Evolutionary conservation across 306 rosid genomes (phyloP).

Genomic region (Acacia crassicarpa): DNA sequence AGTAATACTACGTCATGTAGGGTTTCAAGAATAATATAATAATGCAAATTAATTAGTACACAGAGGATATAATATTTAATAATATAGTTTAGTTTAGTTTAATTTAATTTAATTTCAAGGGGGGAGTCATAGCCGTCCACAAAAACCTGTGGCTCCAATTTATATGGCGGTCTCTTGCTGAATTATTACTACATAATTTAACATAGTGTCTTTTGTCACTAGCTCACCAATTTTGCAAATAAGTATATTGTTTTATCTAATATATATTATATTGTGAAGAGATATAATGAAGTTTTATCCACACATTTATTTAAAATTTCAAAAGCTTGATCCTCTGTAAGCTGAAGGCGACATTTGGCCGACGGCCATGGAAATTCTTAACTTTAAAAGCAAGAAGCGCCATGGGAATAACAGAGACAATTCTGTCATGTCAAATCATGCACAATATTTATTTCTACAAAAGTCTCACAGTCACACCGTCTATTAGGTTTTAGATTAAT

Average conservation of each 20-base stretch:
- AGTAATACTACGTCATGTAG: not conserved
- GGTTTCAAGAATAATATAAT: not conserved
- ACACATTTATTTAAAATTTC: constrained; percentile 32
- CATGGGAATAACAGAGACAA: not conserved
- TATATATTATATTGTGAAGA: not conserved
- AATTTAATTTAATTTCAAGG: not conserved
- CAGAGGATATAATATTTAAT: not conserved
- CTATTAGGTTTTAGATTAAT: not conserved
- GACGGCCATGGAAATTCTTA: not conserved
- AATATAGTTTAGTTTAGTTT: not conserved
- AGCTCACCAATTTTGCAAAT: constrained; percentile 12
- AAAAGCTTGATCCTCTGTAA: not conserved
- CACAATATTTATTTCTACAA: not conserved
- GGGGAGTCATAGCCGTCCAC: not conserved
- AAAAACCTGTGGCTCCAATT: constrained; percentile 40
- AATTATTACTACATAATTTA: constrained; percentile 20
- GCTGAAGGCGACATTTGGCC: constrained; percentile 31
- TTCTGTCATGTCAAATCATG: not conserved
- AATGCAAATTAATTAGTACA: not conserved
- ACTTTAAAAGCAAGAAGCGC: not conserved
- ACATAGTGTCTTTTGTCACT: constrained; percentile 23
- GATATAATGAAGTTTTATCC: constrained; percentile 16
- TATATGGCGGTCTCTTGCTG: constrained; percentile 34
- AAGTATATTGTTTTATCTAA: not conserved
- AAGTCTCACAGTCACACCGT: not conserved